Percentiles rank a stretch among this genome's conserved stretches.
Conservation (phyloP, 208 protist genomes). For the Naegleria fowleri region DNA sequence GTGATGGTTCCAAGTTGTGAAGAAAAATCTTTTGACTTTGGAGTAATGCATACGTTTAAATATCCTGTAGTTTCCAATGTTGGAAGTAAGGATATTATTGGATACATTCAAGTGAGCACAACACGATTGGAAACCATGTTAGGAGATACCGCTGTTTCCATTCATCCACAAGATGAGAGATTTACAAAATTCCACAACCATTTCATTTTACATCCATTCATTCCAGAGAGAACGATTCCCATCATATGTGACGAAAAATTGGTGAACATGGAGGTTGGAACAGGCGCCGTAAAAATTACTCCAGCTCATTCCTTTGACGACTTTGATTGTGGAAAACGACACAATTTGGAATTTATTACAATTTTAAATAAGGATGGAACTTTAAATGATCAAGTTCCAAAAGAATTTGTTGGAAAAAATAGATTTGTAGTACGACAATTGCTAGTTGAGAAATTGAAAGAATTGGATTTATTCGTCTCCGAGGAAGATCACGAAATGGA, state of each 20-base stretch:
- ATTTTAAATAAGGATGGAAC: slow-evolving; percentile 91
- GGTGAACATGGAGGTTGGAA: slow-evolving; percentile 97
- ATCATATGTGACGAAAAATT: slow-evolving; percentile 90
- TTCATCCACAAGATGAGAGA: slow-evolving; percentile 94
- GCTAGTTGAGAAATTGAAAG: slow-evolving; percentile 77
- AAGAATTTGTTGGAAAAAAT: slow-evolving; percentile 83
- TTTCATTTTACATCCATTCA: slow-evolving; percentile 91
- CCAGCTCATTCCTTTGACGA: slow-evolving; percentile 99
- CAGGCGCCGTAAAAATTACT: slow-evolving; percentile 96
- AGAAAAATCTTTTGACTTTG: slow-evolving; percentile 83
- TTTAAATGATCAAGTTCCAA: slow-evolving; percentile 75
- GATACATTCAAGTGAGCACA: slow-evolving; percentile 89
- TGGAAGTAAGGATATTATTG: slow-evolving; percentile 56
- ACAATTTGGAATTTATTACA: slow-evolving; percentile 88
- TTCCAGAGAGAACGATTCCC: slow-evolving; percentile 83
- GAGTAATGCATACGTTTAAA: slow-evolving; percentile 82
- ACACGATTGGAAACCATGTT: slow-evolving; percentile 99
- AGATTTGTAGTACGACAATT: slow-evolving; percentile 88
- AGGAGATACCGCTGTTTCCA: slow-evolving; percentile 93
- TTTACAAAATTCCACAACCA: slow-evolving; percentile 94
- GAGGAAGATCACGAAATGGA: slow-evolving; percentile 85
- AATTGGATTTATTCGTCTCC: slow-evolving; percentile 77
- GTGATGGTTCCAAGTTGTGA: slow-evolving; percentile 68
- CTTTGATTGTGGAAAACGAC: slow-evolving; percentile 90
- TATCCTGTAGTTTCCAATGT: slow-evolving; percentile 71